Evolutionary conservation across 106 monocot genomes (phyloP), one percentile per base, ranked within the genome.

Genomic region (Triglochin maritima): DNA sequence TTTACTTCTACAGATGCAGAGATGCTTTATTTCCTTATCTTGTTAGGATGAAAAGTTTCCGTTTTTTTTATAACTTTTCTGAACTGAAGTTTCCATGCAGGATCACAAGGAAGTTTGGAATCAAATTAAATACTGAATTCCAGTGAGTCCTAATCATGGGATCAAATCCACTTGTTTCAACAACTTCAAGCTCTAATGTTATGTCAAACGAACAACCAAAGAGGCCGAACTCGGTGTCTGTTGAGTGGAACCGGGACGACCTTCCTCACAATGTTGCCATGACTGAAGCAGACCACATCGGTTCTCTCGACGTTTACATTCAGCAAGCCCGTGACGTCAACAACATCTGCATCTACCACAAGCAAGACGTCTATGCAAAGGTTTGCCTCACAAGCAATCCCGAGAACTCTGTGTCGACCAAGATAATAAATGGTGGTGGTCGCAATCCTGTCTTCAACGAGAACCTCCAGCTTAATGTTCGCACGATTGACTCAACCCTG

Each of bases 361-460:
- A 92, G 64, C 92, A 92, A 42, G 92, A 92, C 63, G 92, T 92
- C 45, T 92, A 92, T 67, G 92, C 87, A 7, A 92, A 85, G 79
- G 43, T 92, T 50, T 78, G 54, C 70, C 79, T 92, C 53, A 88
- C 83, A 46, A 69, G 59, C 14, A 53, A 82, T 49, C 92, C 85
- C 6, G 81, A 81, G 7, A 51, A 47, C 3, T 11, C 77, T 5
- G 44, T 79, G 59, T 87, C 87, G 2, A 88, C 81, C 77, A 60
- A 68, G 44, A 88, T 66, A 62, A 79, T 92, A 56, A 87, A 92
- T 44, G 83, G 83, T n/a, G 92, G 84, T 6, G 92, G 92, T 0
- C 47, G 69, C 12, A 85, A 85, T 60, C 92, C 92, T 0, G 79
- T 85, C 13, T 92, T 92, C 75, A 65, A 92, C 6, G 82, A 87